A percentile compares a stretch with the other conserved stretches of the same genome.
These are phyloP conservation scores for Fusarium sp. DNA, from an alignment of 2,329 filamentous ascomycete species.

Conservation along the genomic window DNA sequence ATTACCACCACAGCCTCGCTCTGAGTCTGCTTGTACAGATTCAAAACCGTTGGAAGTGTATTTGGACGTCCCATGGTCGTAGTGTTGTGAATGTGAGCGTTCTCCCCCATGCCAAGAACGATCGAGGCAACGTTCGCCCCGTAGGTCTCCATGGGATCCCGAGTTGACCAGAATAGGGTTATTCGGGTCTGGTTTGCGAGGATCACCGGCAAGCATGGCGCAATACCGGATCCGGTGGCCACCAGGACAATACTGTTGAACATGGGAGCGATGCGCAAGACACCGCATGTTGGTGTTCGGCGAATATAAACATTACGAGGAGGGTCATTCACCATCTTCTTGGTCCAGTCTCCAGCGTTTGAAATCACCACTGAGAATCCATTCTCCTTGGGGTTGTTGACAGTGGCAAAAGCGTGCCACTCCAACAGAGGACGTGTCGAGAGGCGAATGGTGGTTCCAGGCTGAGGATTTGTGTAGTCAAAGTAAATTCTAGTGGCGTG, in stretches of 20 bases:
- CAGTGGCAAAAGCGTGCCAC: conserved; percentile 79
- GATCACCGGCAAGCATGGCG: conserved; percentile 66
- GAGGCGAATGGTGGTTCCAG: conserved; percentile 62
- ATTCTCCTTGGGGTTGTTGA: conserved; percentile 64
- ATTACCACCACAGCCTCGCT: conserved; percentile 79
- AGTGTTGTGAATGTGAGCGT: conserved; percentile 75
- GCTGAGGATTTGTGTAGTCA: conserved; percentile 65
- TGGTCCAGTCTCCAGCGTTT: conserved; percentile 74
- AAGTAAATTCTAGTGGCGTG: conserved; percentile 80
- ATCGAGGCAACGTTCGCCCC: conserved; percentile 65
- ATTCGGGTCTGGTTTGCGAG: conserved; percentile 59
- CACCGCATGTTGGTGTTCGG: conserved; percentile 72
- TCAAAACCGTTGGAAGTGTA: conserved; percentile 55
- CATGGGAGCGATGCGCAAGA: conserved; percentile 72
- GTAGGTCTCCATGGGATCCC: conserved; percentile 69
- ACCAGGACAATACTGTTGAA: conserved; percentile 74
- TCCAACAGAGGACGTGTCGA: conserved; percentile 72
- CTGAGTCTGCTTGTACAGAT: conserved; percentile 65
- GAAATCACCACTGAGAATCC: conserved; percentile 76
- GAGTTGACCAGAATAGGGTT: conserved; percentile 75
- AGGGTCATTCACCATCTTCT: conserved; percentile 70
- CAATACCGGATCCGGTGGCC: conserved; percentile 78
- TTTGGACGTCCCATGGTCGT: conserved; percentile 67
- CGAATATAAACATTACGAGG: conserved; percentile 73
- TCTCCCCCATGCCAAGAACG: conserved; percentile 66